Evolutionary conservation across 192 early-diverging fungal genomes (phyloP), one percentile per base, ranked within the genome.

Genomic region (Chytriomyces sp.): DNA sequence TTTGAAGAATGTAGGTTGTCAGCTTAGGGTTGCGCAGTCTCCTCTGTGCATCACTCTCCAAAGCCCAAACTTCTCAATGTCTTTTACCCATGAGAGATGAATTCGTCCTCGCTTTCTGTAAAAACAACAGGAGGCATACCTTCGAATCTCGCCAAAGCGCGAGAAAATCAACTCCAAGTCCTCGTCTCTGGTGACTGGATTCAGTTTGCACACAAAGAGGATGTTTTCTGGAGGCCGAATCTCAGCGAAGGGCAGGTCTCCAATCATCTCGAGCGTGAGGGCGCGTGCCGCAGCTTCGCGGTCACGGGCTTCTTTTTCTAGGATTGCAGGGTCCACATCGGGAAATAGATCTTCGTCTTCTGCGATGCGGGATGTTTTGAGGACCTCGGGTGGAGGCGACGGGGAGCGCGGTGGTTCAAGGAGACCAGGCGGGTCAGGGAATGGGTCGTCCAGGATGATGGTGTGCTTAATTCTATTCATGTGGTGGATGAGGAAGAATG

Each of bases 221-320:
- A 99, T 89, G 77, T 96, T 96, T 67, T 99, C 97, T 5, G 96
- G 95, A 4, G 97, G 97, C 70, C 93, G 94, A 39, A 99, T 90
- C 62, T 99, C 96, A 25, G 96, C 96, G 81, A 92, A 95, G 6
- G 96, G 96, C 12, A 99, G 77, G 74, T 99, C 96, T 2, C 96
- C 96, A 5, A 99, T 88, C 93, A 99, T 96, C 78, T 99, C 96
- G 37, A 99, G 82, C 1, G 95, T 96, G n/a, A 99, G 77, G 5
- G 95, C 94, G 5, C 92, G 87, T 0, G 96, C 93, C 25, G 85
- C 82, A 2, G 94, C 93, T 77, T 97, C 82, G 34, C 77, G 81
- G 56, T 84, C 84, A n/a, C 92, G 78, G n/a, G 81, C 77, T 56
- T 81, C 55, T 57, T 81, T 76, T 61, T 95, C 94, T 54, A 85